Evolutionary conservation across 768 basidiomycete species (phyloP).

Genomic region (Pisolithus sp.): DNA sequence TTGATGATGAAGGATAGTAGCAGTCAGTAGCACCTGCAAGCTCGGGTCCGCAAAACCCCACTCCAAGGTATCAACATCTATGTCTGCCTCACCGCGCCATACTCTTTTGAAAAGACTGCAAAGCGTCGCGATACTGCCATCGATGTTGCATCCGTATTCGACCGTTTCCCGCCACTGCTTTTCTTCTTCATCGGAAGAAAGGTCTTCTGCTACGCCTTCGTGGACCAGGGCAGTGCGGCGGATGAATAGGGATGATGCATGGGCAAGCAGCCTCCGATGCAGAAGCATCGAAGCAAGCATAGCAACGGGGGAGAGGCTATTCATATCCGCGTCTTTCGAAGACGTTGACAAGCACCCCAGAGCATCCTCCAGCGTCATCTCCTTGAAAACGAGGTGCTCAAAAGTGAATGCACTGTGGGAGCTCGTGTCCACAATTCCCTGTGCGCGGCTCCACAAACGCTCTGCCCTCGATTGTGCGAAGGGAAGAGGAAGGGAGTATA

Average conservation of each 20-base stretch:
- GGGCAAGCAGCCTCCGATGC: slow-evolving; percentile 44
- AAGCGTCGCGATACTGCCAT: slow-evolving; percentile 49
- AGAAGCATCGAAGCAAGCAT: slow-evolving; percentile 47
- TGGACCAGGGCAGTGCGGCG: slow-evolving; percentile 29
- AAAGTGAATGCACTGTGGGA: slow-evolving; percentile 30
- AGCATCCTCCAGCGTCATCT: slow-evolving; percentile 50
- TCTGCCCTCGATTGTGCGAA: slow-evolving; percentile 38
- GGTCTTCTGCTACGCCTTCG: slow-evolving; percentile 8
- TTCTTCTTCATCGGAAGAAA: slow-evolving; percentile 17
- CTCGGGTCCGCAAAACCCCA: slow-evolving; percentile 35
- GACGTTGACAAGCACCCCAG: slow-evolving; percentile 28
- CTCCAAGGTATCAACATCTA: slow-evolving; percentile 27
- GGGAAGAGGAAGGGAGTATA: slow-evolving; percentile 36
- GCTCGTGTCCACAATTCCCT: slow-evolving; percentile 17
- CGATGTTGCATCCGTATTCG: slow-evolving; percentile 56
- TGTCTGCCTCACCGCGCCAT: slow-evolving; percentile 36
- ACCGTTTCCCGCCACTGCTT: slow-evolving; percentile 44
- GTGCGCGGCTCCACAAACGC: slow-evolving; percentile 37
- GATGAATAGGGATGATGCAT: slow-evolving; percentile 53
- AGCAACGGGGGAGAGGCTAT: slow-evolving; percentile 34
- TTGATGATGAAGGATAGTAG: slow-evolving; percentile 54
- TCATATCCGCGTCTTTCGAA: slow-evolving; percentile 6
- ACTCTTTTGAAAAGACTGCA: slow-evolving; percentile 52
- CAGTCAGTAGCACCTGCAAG: slow-evolving; percentile 48
- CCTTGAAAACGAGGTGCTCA: slow-evolving; percentile 51